Base-by-base conservation (phyloP, 2,329 filamentous ascomycete species). In the Fusarium robinianum region DNA sequence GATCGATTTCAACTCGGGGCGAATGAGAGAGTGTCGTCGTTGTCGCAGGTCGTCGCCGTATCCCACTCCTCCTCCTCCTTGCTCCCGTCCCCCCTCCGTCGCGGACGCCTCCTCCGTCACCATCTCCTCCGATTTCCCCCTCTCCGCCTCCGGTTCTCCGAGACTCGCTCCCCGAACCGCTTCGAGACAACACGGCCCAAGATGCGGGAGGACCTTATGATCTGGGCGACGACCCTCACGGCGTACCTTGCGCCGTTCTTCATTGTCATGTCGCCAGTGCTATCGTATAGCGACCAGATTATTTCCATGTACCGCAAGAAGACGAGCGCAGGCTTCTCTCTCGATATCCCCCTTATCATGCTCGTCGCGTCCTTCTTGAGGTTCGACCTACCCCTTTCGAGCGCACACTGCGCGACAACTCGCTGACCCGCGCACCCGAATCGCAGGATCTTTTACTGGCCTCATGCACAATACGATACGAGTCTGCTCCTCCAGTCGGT, bases 301-400 rank as follows among this genome's bases (percentile, higher is more conserved):
- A 62, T 81, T 32, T 78, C 83, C 23, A 87, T 87, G 78, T 77
- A 84, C 60, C 73, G 77, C 58, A 75, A 70, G 43, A 82, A 79
- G 65, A 82, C 81, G 29, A 86, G 82, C 55, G 80, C 79, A 10
- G 83, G 83, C 43, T 87, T 87, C 69, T 87, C 83, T 12, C 74
- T 87, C 51, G 84, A 87, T 59, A 87, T 86, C 30, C 84, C 84
- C 21, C 70, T 87, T 44, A 87, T 87, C 50, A 87, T 87, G 84
- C 78, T 87, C 36, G 76, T 86, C 40, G 81, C 84, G 18, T 87
- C 83, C 4, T 70, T 87, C 41, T 69, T 85, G 41, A 81, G 82
- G 80, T 85, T 63, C 32, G 71, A 50, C 23, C 17, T 8, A 27
- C 25, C 32, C 25, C 35, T 8, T 4, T 29, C 15, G 23, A 15